Conservation (phyloP, 306 rosid genomes). For the Purshia tridentata region DNA sequence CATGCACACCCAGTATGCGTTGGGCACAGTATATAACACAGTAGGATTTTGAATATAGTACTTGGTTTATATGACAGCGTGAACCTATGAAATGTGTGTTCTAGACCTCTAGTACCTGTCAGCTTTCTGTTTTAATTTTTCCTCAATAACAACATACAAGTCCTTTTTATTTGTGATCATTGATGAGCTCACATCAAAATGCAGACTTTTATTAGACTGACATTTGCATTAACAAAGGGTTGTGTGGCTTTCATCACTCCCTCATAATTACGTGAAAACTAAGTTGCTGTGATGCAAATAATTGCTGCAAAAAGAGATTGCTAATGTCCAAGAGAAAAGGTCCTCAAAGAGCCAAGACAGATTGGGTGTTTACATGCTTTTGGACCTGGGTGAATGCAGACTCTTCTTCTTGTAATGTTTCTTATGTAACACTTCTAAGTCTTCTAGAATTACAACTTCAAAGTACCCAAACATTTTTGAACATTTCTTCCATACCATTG, state of each 20-base stretch:
- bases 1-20: not conserved
- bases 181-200: not conserved
- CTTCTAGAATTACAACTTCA: not conserved
- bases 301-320: constrained; percentile 27
- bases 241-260: not conserved
- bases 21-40: not conserved
- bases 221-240: constrained; percentile 13
- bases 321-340: constrained; percentile 27
- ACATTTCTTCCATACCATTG: not conserved
- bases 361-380: constrained; percentile 23
- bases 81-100: not conserved
- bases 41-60: not conserved
- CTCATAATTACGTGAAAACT: constrained; percentile 1
- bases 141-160: not conserved
- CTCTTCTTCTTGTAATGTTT: constrained; percentile 11
- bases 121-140: not conserved
- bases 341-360: constrained; percentile 2
- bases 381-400: constrained; percentile 22
- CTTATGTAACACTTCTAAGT: not conserved
- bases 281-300: constrained; percentile 5
- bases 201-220: not conserved
- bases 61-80: not conserved
- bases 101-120: not conserved
- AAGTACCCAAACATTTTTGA: not conserved
- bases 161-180: not conserved